These are phyloP conservation scores for Blastobotrys americana DNA, from an alignment of 805 yeast species.

Conservation along the genomic window DNA sequence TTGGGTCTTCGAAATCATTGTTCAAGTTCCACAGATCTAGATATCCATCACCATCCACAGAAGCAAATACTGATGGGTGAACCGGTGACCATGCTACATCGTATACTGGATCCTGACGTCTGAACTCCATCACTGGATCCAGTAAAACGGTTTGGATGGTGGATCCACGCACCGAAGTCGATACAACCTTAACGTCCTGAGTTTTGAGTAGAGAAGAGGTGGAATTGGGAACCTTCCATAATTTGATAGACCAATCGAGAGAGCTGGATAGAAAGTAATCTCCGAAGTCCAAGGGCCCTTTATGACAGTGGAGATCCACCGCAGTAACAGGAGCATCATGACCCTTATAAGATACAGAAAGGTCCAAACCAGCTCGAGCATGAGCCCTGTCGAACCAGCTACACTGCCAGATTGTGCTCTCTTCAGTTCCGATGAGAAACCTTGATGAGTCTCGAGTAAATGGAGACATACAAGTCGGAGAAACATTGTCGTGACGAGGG, in stretches of 20 bases:
- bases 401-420: slow-evolving; percentile 32
- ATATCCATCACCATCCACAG: slow-evolving; percentile 30
- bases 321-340: slow-evolving; percentile 33
- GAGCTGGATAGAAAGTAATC: slow-evolving; percentile 28
- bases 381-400: slow-evolving; percentile 28
- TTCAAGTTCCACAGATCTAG: slow-evolving; percentile 36
- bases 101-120: slow-evolving; percentile 28
- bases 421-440: slow-evolving; percentile 34
- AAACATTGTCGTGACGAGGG: slow-evolving; percentile 20
- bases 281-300: slow-evolving; percentile 22
- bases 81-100: slow-evolving; percentile 35
- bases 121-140: slow-evolving; percentile 22
- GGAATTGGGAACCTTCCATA: slow-evolving; percentile 26
- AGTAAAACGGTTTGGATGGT: slow-evolving; percentile 9
- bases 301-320: slow-evolving; percentile 24
- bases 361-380: slow-evolving; percentile 27
- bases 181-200: not conserved
- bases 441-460: slow-evolving; percentile 26
- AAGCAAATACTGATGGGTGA: slow-evolving; percentile 30
- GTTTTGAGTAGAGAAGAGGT: not conserved
- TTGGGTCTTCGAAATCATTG: slow-evolving; percentile 26
- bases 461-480: slow-evolving; percentile 27
- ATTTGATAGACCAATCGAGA: slow-evolving; percentile 33
- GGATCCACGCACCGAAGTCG: not conserved
- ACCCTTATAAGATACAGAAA: slow-evolving; percentile 20